phyloP scores from a whole-genome alignment of 2,329 filamentous ascomycete species.

The Tolypocladium guangdongense region DNA sequence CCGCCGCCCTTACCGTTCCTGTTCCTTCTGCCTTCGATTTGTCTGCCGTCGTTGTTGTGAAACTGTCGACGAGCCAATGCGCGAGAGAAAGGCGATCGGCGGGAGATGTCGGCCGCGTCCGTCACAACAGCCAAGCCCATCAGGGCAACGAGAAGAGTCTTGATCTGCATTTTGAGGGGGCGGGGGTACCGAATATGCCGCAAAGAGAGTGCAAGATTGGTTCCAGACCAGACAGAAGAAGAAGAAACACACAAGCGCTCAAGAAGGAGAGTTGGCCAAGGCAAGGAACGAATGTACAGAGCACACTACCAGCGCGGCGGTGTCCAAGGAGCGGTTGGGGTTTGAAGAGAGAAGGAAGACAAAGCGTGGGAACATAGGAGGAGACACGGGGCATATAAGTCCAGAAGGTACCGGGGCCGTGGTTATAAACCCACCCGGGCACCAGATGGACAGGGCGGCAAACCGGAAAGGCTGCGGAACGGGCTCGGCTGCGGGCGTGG shows the following conservation, averaged over 20 bases:
- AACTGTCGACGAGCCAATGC: constrained; percentile 31
- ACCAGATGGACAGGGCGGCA: constrained; percentile 19
- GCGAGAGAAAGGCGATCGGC: constrained; percentile 23
- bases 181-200: constrained; percentile 5
- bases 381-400: no score
- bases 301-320: constrained; percentile 5
- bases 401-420: no score
- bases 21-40: constrained; percentile 7
- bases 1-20: constrained; percentile 2
- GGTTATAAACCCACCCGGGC: constrained; percentile 22
- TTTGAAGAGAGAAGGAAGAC: constrained; percentile 35
- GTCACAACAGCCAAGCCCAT: constrained; percentile 21
- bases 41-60: constrained; percentile 4
- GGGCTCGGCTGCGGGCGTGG: not conserved
- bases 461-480: constrained; percentile 13
- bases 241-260: no score
- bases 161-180: constrained; percentile 38
- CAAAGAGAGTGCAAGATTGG: constrained; percentile 13
- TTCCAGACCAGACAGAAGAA: constrained; percentile 10
- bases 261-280: not conserved
- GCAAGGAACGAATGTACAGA: constrained; percentile 21
- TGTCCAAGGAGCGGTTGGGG: constrained; percentile 2
- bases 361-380: constrained; percentile 32
- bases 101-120: constrained; percentile 19
- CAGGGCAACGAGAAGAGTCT: constrained; percentile 36